These are phyloP conservation scores for Naganishia friedmannii DNA, from an alignment of 768 basidiomycete species.

Conservation along the genomic window DNA sequence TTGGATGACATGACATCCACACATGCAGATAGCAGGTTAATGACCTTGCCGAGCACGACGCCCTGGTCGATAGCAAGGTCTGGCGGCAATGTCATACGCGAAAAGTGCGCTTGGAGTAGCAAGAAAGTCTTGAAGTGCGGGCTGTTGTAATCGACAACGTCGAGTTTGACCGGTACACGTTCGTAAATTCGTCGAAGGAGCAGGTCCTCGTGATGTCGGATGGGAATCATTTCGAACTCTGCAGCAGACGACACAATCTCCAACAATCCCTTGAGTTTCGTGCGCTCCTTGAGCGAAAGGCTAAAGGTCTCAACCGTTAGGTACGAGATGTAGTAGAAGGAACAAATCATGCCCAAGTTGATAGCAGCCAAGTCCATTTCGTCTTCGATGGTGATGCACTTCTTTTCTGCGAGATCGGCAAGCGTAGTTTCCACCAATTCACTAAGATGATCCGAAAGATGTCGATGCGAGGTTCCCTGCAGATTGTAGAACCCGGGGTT, in stretches of 20 bases:
- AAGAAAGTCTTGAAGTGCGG: constrained; percentile 99
- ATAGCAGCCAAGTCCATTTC: constrained; percentile 81
- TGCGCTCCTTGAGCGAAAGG: constrained; percentile 88
- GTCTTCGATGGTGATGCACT: constrained; percentile 87
- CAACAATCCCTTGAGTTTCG: constrained; percentile 91
- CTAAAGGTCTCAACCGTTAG: constrained; percentile 97
- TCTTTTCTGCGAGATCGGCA: constrained; percentile 85
- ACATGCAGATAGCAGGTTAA: constrained; percentile 86
- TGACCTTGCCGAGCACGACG: constrained; percentile 80
- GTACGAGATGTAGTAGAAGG: constrained; percentile 58
- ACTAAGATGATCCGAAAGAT: constrained; percentile 90
- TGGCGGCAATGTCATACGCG: constrained; percentile 82
- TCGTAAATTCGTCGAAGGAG: constrained; percentile 87
- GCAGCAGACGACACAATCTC: constrained; percentile 96
- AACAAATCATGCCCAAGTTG: constrained; percentile 97
- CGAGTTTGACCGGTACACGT: constrained; percentile 90
- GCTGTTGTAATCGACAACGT: constrained; percentile 74
- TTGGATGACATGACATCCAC: constrained; percentile 98
- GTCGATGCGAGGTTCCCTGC: constrained; percentile 88
- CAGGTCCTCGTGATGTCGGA: constrained; percentile 78
- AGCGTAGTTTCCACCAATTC: constrained; percentile 92
- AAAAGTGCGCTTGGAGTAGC: constrained; percentile 93
- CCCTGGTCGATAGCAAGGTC: constrained; percentile 90
- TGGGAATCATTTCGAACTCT: constrained; percentile 92
- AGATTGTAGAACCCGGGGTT: constrained; percentile 64